Percentiles rank a stretch among this genome's conserved stretches.
These are phyloP conservation scores for Pelargonium citronellum DNA, from an alignment of 441 rosid species.

Conservation along the genomic window DNA sequence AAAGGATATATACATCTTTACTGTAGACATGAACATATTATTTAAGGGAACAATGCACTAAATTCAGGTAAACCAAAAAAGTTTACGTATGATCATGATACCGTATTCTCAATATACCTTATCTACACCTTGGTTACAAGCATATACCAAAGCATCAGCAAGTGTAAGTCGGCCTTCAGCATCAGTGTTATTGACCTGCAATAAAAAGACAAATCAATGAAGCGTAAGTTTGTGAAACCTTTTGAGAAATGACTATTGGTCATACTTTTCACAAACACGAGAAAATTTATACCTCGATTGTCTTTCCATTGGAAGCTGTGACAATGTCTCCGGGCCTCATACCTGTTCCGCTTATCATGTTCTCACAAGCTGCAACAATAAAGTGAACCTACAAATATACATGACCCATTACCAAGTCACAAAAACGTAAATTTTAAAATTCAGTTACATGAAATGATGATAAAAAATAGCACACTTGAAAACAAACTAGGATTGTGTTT, in stretches of 20 bases:
- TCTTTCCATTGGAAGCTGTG: slow-evolving; percentile 88
- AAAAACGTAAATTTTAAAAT: neutral
- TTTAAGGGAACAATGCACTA: too few relatives aligned
- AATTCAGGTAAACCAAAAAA: too few relatives aligned
- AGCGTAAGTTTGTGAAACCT: neutral
- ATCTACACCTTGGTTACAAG: slow-evolving; percentile 83
- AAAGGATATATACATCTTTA: too few relatives aligned
- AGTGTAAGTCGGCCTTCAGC: slow-evolving; percentile 96
- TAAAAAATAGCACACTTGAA: neutral
- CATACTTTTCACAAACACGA: neutral
- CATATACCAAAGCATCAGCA: slow-evolving; percentile 90
- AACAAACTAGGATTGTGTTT: slow-evolving; percentile 1
- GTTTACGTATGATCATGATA: neutral
- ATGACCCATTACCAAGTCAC: neutral
- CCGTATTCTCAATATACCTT: slow-evolving; percentile 43
- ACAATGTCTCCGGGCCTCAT: slow-evolving; percentile 95
- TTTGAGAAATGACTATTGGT: neutral
- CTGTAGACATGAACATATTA: too few relatives aligned
- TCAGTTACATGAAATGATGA: neutral
- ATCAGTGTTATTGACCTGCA: slow-evolving; percentile 92
- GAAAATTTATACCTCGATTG: slow-evolving; percentile 59
- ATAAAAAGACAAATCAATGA: neutral
- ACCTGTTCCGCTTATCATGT: slow-evolving; percentile 96
- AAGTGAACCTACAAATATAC: slow-evolving; percentile 62
- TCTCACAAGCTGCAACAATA: slow-evolving; percentile 91